Conservation (phyloP, 1,284 basidiomycete species). For the Ganoderma boninense region DNA sequence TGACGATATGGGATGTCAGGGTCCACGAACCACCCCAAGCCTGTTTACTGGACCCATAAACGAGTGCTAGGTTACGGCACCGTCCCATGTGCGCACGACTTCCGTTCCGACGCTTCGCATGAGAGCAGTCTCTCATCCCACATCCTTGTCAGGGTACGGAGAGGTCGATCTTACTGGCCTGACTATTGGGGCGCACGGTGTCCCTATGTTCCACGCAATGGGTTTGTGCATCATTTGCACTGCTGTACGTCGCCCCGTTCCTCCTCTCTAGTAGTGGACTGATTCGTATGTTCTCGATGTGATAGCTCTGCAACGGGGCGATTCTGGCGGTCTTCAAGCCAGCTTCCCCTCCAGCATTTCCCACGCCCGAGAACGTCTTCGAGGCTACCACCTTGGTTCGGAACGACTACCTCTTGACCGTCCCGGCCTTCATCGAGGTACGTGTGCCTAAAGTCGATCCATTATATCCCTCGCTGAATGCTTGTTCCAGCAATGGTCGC, state of each 20-base stretch:
- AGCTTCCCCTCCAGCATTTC: constrained; percentile 11
- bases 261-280: background rate
- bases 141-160: constrained; percentile 1
- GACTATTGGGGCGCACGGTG: constrained; percentile 13
- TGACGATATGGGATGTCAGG: constrained; percentile 11
- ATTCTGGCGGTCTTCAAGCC: constrained; percentile 4
- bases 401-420: constrained; percentile 6
- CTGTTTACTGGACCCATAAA: constrained; percentile 23
- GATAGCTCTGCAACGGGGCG: constrained; percentile 3
- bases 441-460: background rate
- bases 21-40: constrained; percentile 31
- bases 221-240: constrained; percentile 13
- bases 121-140: background rate
- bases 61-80: constrained; percentile 3
- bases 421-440: constrained; percentile 14
- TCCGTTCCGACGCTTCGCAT: too few species aligned
- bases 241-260: background rate
- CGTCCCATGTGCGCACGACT: background rate
- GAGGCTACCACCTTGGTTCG: background rate
- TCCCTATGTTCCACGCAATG: constrained; percentile 27
- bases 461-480: background rate
- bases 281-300: background rate
- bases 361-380: constrained; percentile 11
- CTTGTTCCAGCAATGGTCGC: constrained; percentile 7
- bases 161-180: constrained; percentile 7